Evolutionary conservation across 176 grass and related monocot species (phyloP), one percentile per base, ranked within the genome.

Genomic region (Lolium rigidum): DNA sequence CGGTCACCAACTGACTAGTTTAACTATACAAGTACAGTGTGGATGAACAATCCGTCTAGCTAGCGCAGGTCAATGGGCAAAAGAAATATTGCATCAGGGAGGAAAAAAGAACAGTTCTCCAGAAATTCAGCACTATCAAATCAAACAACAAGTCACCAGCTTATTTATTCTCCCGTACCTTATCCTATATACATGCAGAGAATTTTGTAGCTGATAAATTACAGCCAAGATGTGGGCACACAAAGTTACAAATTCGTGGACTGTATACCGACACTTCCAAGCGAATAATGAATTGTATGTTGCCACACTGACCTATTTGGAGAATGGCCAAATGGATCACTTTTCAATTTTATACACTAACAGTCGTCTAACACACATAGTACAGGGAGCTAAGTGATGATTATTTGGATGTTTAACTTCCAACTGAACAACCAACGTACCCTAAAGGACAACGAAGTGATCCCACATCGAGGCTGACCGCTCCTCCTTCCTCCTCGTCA

Each of bases 1-100:
- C 84, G 67, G 74, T 79, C 80, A 87, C 58, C 79, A 82, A 86
- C 41, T 43, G 3, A 38, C 49, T 41, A n/a, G 12, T 81, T 85
- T 59, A n/a, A 81, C 24, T 46, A 6, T 2, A n/a, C 5, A 5
- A 16, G 22, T 56, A 20, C 41, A 70, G 31, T 35, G 31, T 35
- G 31, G 10, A n/a, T 51, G 41, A 59, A 50, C n/a, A 20, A 21
- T 63, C 66, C 18, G 0, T 5, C 62, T 65, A 14, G 22, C 12
- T 12, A 35, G 72, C 44, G 37, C 0, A 87, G 46, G 84, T 90
- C 80, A 79, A 83, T 50, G 17, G 8, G 1, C 51, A 65, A 4
- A 58, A 58, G 41, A 83, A 18, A 13, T 77, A 25, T 65, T 15
- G 44, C 11, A 10, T 22, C 79, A 47, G 7, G 24, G 26, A 37